Conservation (phyloP, 768 basidiomycete species). For the Boletus sp. region DNA sequence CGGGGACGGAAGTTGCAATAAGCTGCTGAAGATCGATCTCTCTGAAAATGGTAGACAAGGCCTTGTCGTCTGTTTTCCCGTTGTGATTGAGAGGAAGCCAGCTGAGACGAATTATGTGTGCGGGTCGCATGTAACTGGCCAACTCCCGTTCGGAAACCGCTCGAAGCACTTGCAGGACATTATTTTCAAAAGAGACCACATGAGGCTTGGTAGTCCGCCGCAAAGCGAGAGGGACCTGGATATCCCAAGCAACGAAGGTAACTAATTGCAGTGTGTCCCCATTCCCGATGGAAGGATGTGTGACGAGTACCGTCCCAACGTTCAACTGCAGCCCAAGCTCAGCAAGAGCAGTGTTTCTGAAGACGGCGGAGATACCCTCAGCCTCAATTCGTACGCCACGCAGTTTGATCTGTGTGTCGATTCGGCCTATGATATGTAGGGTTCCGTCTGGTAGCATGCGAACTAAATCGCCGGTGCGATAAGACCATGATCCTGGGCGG, state of each 20-base stretch:
- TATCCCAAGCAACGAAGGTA: slow-evolving; percentile 45
- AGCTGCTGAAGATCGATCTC: slow-evolving; percentile 22
- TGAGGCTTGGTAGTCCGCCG: slow-evolving; percentile 35
- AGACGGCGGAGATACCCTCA: slow-evolving; percentile 48
- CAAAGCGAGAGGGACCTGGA: slow-evolving; percentile 34
- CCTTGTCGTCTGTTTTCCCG: slow-evolving; percentile 35
- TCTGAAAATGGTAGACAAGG: slow-evolving; percentile 26
- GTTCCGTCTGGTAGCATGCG: slow-evolving; percentile 51
- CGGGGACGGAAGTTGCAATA: slow-evolving; percentile 7
- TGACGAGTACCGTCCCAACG: slow-evolving; percentile 41
- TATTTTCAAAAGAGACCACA: slow-evolving; percentile 28
- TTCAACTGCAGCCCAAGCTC: slow-evolving; percentile 32
- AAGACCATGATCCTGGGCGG: slow-evolving; percentile 38
- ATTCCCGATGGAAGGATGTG: slow-evolving; percentile 41
- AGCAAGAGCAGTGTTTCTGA: slow-evolving; percentile 23
- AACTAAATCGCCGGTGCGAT: slow-evolving; percentile 50
- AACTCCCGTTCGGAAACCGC: slow-evolving; percentile 41
- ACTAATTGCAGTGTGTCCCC: slow-evolving; percentile 39
- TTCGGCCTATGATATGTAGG: slow-evolving; percentile 49
- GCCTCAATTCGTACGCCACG: slow-evolving; percentile 55
- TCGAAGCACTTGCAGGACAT: slow-evolving; percentile 29
- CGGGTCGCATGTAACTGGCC: slow-evolving; percentile 51
- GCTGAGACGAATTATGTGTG: slow-evolving; percentile 46
- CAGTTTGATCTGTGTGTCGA: slow-evolving; percentile 52
- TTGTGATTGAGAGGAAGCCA: slow-evolving; percentile 47